Base-by-base conservation (phyloP, 2,329 filamentous ascomycete species). In the Alternaria burnsii region DNA sequence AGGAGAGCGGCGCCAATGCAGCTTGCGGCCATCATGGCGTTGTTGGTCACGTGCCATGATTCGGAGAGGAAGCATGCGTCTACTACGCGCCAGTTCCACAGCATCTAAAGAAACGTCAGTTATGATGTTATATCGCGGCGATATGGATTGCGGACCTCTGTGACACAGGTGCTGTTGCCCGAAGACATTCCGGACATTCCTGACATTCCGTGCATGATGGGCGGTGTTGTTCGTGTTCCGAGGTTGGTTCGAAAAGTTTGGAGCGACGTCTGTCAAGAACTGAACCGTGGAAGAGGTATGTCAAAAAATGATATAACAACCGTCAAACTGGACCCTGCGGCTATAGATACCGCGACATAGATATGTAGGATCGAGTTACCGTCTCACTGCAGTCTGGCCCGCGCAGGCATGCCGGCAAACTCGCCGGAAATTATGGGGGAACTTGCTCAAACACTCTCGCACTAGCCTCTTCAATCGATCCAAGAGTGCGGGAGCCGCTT, bases 1-100 rank as follows among this genome's bases (percentile, higher is more conserved):
- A 96, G 87, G n/a, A 89, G 80, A 62, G 93, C 82, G 36, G 93
- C 88, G 61, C 90, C 91, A 72, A 96, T 89, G 80, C 92, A 95
- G 53, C 89, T 91, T 22, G 89, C 91, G 48, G 90, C 91, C 74
- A 96, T 94, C 85, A 90, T 90, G 76, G 85, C 88, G 3, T 78
- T 80, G 24, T 88, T 89, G 16, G 81, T 88, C 76, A 94, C 86
- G 71, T 88, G 88, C 91, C 92, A 95, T 22, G 84, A 82, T 8
- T 75, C 69, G 24, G 89, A 80, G 72, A 95, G 85, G 83, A 95
- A 94, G 62, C 82, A 92, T 20, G 88, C 79, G 74, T 91, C 88
- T 73, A 91, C 81, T 3, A 88, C 90, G 76, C 91, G 84, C 89
- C 89, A 92, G 77, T 93, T 93, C 89, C 90, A 92, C 41, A 92